phyloP scores from a whole-genome alignment of 2,329 filamentous ascomycete species.

The Claviceps digitariae region DNA sequence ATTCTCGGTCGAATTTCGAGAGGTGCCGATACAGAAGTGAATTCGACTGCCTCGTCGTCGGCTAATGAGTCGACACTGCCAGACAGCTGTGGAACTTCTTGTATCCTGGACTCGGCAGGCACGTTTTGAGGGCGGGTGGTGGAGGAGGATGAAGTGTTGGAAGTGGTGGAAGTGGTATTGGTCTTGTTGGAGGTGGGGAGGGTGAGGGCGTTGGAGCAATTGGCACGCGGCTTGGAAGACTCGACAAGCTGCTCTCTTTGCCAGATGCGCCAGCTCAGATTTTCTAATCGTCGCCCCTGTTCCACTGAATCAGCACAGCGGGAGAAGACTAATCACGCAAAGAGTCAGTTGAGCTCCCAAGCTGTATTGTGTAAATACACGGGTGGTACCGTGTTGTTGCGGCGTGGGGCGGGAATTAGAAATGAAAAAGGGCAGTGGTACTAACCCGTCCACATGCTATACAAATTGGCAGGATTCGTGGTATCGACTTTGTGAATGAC shows the following conservation, averaged over 20 bases:
- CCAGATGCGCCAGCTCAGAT: conserved; percentile 93
- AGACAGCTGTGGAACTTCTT: conserved; percentile 58
- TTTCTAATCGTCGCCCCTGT: conserved; percentile 83
- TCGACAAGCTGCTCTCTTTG: conserved; percentile 70
- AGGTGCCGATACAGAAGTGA: conserved; percentile 38
- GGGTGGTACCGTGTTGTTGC: too few species aligned
- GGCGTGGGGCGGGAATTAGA: neutral
- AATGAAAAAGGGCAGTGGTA: neutral
- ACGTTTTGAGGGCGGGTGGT: conserved; percentile 38
- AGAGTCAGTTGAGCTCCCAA: conserved; percentile 17
- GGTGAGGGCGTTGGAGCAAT: conserved; percentile 21
- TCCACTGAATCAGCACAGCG: conserved; percentile 90
- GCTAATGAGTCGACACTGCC: conserved; percentile 62
- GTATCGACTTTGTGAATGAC: conserved; percentile 94
- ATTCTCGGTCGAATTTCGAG: conserved; percentile 55
- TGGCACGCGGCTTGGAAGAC: conserved; percentile 45
- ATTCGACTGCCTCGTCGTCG: conserved; percentile 53
- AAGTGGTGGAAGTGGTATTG: neutral
- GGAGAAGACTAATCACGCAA: conserved; percentile 57
- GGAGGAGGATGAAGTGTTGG: conserved; percentile 16
- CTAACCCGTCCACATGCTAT: conserved; percentile 95
- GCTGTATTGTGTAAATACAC: too few species aligned
- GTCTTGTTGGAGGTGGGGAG: neutral
- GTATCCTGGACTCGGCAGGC: conserved; percentile 26
- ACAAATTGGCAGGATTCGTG: conserved; percentile 79